These are phyloP conservation scores for Ilyonectria sp. DNA, from an alignment of 2,329 filamentous ascomycete genomes.

Conservation along the genomic window DNA sequence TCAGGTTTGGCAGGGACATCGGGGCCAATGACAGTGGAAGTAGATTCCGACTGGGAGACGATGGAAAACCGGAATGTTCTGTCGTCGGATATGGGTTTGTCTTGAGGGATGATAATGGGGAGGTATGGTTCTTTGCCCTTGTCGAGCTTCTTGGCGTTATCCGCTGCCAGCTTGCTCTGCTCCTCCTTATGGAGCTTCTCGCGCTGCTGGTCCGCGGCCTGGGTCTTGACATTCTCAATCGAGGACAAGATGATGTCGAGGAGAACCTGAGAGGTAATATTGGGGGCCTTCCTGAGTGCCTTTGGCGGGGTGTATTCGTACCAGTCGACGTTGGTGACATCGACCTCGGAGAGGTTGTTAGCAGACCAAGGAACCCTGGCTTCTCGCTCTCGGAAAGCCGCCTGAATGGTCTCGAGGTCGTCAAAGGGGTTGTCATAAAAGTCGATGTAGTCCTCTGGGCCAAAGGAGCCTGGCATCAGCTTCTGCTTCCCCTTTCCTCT, in stretches of 20 bases:
- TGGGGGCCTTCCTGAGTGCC: constrained; percentile 56
- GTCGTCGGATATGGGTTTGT: constrained; percentile 19
- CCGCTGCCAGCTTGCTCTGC: constrained; percentile 40
- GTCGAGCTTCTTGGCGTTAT: constrained; percentile 32
- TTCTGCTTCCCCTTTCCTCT: constrained; percentile 34
- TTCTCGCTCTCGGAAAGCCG: constrained; percentile 42
- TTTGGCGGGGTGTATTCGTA: constrained; percentile 62
- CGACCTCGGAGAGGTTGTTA: constrained; percentile 44
- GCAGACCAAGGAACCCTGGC: constrained; percentile 38
- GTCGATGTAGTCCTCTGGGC: constrained; percentile 50
- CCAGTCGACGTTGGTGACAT: constrained; percentile 59
- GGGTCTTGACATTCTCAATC: constrained; percentile 60
- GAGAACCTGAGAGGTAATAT: constrained; percentile 58
- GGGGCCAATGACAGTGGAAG: constrained; percentile 20
- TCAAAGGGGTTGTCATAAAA: constrained; percentile 50
- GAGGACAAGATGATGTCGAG: constrained; percentile 60
- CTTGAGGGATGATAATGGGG: constrained; percentile 51
- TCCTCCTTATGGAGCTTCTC: constrained; percentile 50
- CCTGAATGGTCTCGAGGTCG: constrained; percentile 43
- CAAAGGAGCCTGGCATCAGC: constrained; percentile 50
- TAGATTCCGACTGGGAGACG: constrained; percentile 29
- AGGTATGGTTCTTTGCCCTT: constrained; percentile 56
- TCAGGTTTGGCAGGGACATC: constrained; percentile 32
- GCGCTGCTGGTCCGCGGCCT: constrained; percentile 52
- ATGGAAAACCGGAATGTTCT: constrained; percentile 9